These are phyloP conservation scores for Boletus sensibilis DNA, from an alignment of 768 basidiomycete genomes.

Conservation along the genomic window DNA sequence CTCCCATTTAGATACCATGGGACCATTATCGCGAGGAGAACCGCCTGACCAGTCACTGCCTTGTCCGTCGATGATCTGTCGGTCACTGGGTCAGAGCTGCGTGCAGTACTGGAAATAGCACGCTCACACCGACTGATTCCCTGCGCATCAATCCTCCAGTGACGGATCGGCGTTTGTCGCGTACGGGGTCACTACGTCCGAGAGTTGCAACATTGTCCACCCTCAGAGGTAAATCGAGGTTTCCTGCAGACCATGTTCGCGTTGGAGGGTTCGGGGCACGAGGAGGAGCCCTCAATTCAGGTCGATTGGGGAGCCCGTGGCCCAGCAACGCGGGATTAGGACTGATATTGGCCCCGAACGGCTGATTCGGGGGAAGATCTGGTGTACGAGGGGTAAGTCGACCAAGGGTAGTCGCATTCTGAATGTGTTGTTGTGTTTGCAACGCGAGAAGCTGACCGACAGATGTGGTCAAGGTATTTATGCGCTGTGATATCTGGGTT, in stretches of 20 bases:
- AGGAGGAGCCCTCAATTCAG: constrained; percentile 57
- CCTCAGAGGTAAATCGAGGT: constrained; percentile 69
- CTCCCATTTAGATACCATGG: constrained; percentile 94
- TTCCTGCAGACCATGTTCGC: constrained; percentile 85
- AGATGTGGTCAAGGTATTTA: constrained; percentile 78
- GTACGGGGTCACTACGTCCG: constrained; percentile 39
- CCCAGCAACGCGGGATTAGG: constrained; percentile 45
- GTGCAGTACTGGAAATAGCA: constrained; percentile 5
- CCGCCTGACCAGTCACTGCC: constrained; percentile 53
- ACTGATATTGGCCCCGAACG: constrained; percentile 37
- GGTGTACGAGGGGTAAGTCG: constrained; percentile 35
- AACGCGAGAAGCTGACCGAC: constrained; percentile 82
- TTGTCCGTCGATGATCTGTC: constrained; percentile 55
- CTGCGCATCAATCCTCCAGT: constrained; percentile 61
- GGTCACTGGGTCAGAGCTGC: constrained; percentile 18
- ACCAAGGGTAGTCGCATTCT: constrained; percentile 40
- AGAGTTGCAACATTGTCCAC: constrained; percentile 40
- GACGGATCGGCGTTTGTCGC: constrained; percentile 78
- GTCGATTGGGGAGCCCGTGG: constrained; percentile 63
- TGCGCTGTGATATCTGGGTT: constrained; percentile 69
- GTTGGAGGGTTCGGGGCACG: constrained; percentile 70
- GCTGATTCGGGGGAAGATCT: constrained; percentile 47
- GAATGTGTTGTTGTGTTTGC: constrained; percentile 71
- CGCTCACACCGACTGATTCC: constrained; percentile 70
- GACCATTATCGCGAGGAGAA: constrained; percentile 67